Evolutionary conservation across 2,329 filamentous ascomycete genomes (phyloP).

Genomic region (Calonectria multiphialidica): DNA sequence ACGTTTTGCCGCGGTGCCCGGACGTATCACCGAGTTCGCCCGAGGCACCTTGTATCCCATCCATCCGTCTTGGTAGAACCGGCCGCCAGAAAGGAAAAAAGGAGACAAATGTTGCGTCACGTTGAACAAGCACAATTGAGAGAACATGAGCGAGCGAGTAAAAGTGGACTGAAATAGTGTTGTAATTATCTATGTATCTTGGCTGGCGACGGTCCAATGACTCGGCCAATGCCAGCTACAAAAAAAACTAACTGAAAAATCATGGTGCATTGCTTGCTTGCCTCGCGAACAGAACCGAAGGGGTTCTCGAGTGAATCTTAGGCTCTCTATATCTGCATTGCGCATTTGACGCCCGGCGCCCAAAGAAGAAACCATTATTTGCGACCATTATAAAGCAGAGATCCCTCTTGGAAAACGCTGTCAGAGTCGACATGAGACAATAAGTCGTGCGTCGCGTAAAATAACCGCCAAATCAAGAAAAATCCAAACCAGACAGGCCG

Average conservation of each 20-base stretch:
- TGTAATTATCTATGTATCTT: constrained; percentile 13
- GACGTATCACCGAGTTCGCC: not conserved
- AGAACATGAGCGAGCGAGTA: not conserved
- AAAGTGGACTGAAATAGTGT: not conserved
- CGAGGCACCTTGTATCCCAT: not conserved
- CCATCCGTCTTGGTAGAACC: no score
- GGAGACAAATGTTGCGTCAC: not conserved
- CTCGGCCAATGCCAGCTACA: constrained; percentile 8
- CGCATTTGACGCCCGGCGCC: not conserved
- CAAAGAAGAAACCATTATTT: constrained; percentile 12
- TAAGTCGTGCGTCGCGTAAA: constrained; percentile 19
- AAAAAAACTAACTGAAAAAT: not conserved
- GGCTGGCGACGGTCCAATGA: not conserved
- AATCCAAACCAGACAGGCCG: constrained; percentile 26
- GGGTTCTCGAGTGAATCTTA: not conserved
- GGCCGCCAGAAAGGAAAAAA: no score
- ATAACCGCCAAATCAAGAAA: not conserved
- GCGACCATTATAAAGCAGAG: not conserved
- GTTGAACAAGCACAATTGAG: not conserved
- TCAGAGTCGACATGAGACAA: not conserved
- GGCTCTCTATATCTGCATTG: constrained; percentile 11
- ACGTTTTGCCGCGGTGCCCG: not conserved
- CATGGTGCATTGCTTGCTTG: not conserved
- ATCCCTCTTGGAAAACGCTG: not conserved
- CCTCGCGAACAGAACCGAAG: not conserved